Base-by-base conservation (phyloP, 306 rosid genomes). In the Vigna unguiculata region DNA sequence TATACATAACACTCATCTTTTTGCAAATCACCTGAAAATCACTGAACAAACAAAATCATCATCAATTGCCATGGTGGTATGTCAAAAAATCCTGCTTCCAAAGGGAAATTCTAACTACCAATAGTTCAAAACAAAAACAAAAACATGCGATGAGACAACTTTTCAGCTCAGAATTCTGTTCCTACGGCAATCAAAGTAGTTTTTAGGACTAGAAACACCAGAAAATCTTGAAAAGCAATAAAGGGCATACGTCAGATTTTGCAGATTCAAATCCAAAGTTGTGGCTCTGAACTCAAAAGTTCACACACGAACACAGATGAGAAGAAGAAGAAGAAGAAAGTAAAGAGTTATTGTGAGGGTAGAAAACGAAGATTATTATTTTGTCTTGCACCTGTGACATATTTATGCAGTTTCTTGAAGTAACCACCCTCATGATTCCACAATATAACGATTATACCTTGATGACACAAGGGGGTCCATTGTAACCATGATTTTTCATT, bases 1-100 rank as follows among this genome's bases (percentile, higher is more conserved):
- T 67, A 68, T 83, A 83, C 57, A 89, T 51, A 78, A 85, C 81
- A 78, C 97, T 83, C 97, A 88, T 92, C 19, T 38, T 17, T 34
- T 17, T 34, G 51, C 76, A 85, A 32, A 38, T 79, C 43, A 63
- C 71, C 81, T 79, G 79, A 63, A 66, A 34, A 78, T 58, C 11
- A 60, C 74, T 34, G 14, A 21, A 58, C 10, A 36, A 41, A 55
- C 9, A 9, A 8, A 16, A n/a, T 9, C 1, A 20, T 32, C 17
- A 32, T 60, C 22, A 24, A 32, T 24, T 5, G 51, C 30, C 40
- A 64, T 51, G 34, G 60, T 32, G 46, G 21, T 45, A 3, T 71
- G 51, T 46, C 48, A 21, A 47, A 32, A 55, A 47, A 32, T 11
- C 58, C 38, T 58, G 72, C 30, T 49, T 49, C 21, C 40, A 12